Evolutionary conservation across 2,329 filamentous ascomycete species (phyloP), one percentile per base, ranked within the genome.

Genomic region (Rhexocercosporidium sp.): DNA sequence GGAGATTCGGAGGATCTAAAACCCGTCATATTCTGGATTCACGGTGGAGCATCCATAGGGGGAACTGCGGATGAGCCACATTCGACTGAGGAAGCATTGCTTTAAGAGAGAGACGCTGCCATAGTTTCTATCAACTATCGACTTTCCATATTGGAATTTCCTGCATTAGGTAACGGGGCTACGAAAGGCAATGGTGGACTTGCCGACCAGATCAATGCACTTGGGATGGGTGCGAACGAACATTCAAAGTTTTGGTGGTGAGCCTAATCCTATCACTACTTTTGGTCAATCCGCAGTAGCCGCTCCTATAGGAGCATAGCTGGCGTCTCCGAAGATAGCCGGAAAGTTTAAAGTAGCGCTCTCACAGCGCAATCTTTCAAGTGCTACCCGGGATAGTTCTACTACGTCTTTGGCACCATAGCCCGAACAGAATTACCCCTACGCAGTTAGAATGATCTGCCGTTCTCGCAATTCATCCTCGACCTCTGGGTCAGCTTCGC

Each of bases 211-310:
- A 75, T 75, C 7, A 67, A 73, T 22, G 79, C 74, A 2, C 64
- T 80, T 0, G 70, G 70, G 75, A n/a, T 79, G 77, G 78, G 70
- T 80, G 14, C 67, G 75, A 44, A 71, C 73, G 8, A 71, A 79
- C 56, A 77, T 80, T 56, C 64, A 71, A 1, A 74, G 75, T 7
- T 80, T 81, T 64, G 77, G 77, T 3, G 78, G 78, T n/a, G 77
- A 80, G 64, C 73, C 75, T 6, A 61, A 71, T 2, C 69, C 71
- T 18, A 72, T 79, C 27, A 79, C 78, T 0, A 69, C 80, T 7
- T 75, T 80, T n/a, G 84, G 84, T 18, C 80, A 85, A 70, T 83
- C 81, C 57, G 82, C 82, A 6, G 84, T 84, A 37, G 83, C 77
- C 2, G 69, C 69, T n/a, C 70, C 69, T 51, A 69, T 75, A 0